These are phyloP conservation scores for Carex kokanica DNA, from an alignment of 176 grass and related monocot species.

Conservation along the genomic window DNA sequence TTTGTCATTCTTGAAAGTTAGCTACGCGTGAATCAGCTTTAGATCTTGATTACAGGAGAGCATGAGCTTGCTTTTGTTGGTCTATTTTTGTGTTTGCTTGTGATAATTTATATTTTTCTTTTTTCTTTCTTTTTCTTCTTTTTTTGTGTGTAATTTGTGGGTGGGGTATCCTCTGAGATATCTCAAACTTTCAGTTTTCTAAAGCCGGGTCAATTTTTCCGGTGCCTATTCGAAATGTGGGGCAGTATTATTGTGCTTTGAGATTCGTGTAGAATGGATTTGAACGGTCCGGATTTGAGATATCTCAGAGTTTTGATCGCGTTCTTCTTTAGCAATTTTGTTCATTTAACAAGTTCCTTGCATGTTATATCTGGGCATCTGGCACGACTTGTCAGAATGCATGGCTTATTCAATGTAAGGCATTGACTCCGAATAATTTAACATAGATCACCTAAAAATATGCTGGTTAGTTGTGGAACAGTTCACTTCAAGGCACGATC, in stretches of 20 bases:
- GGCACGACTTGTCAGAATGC: neutral
- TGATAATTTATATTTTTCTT: neutral
- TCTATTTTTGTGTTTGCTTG: neutral
- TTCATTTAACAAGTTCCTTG: neutral
- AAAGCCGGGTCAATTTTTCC: too few species aligned
- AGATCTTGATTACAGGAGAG: neutral
- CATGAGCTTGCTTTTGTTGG: neutral
- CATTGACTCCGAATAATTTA: neutral
- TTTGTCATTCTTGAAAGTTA: neutral
- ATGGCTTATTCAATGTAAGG: neutral
- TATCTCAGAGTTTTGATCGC: too few species aligned
- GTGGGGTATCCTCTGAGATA: too few species aligned
- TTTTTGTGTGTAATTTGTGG: too few species aligned
- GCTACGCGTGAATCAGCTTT: neutral
- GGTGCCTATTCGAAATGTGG: too few species aligned
- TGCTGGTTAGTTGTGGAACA: neutral
- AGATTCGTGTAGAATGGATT: too few species aligned
- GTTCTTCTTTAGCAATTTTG: neutral
- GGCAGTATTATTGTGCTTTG: too few species aligned
- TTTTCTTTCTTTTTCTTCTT: neutral
- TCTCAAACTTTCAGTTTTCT: too few species aligned
- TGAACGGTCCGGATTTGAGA: too few species aligned
- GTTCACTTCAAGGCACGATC: neutral
- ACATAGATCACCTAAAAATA: neutral
- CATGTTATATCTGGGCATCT: slow-evolving; percentile 22